These are phyloP conservation scores for Pseudozyma flocculosa DNA, from an alignment of 1,284 basidiomycete species.

Conservation along the genomic window DNA sequence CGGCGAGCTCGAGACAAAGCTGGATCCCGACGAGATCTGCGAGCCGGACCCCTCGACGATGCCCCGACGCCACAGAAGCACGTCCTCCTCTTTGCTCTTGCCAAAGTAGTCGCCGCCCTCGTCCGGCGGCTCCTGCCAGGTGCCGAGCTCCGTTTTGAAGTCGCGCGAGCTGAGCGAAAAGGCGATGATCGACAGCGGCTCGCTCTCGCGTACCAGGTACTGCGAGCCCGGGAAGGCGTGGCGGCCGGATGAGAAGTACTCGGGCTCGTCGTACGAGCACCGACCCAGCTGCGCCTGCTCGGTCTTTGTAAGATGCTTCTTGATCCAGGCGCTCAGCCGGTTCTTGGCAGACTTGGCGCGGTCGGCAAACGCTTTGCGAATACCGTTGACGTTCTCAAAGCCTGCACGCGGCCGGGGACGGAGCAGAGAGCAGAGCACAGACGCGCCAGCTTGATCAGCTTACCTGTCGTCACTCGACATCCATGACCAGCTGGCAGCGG, in stretches of 20 bases:
- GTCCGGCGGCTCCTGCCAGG: constrained; percentile 11
- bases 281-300: constrained; percentile 29
- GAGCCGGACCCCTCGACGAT: constrained; percentile 24
- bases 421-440: constrained; percentile 3
- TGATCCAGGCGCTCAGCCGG: constrained; percentile 37
- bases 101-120: constrained; percentile 24
- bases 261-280: constrained; percentile 35
- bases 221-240: constrained; percentile 43
- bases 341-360: constrained; percentile 44
- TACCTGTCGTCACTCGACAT: no score
- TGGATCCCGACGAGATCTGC: constrained; percentile 18
- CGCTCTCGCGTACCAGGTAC: constrained; percentile 44
- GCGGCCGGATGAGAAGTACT: constrained; percentile 24
- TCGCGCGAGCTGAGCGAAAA: constrained; percentile 49
- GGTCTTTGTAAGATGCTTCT: constrained; percentile 42
- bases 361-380: constrained; percentile 43
- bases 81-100: constrained; percentile 26
- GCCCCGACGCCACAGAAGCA: constrained; percentile 37
- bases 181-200: constrained; percentile 50
- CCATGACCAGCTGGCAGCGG: no score
- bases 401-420: not conserved
- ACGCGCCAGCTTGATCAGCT: no score
- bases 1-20: constrained; percentile 11
- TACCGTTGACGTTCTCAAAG: constrained; percentile 39
- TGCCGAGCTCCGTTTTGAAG: constrained; percentile 35